phyloP scores from a whole-genome alignment of 192 early-diverging fungal genomes.

The Rhizophlyctis rosea region DNA sequence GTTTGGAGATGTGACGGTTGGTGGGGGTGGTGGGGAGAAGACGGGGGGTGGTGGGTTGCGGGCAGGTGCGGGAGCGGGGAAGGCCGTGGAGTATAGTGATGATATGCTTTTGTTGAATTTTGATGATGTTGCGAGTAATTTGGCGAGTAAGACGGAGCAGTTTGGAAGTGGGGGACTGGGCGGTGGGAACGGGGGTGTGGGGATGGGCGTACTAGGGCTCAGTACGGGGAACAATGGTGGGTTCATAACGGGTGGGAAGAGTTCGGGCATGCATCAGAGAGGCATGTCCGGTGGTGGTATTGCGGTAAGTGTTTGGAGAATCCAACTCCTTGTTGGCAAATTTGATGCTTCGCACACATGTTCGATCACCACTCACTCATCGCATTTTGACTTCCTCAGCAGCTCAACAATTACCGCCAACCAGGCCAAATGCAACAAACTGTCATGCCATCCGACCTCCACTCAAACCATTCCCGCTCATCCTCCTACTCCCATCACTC shows the following conservation, averaged over 20 bases:
- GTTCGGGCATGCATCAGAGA: too few relatives aligned
- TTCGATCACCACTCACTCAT: background rate
- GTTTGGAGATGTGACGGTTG: slow-evolving; percentile 9
- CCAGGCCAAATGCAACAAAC: background rate
- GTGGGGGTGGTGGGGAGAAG: background rate
- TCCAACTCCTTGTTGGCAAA: too few relatives aligned
- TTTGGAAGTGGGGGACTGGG: background rate
- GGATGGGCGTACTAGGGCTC: background rate
- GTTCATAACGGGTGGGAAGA: too few relatives aligned
- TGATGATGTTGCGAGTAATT: slow-evolving; percentile 16
- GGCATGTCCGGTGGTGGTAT: too few relatives aligned
- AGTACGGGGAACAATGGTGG: too few relatives aligned
- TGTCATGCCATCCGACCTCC: background rate
- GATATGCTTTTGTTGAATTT: slow-evolving; percentile 45
- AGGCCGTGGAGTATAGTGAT: slow-evolving; percentile 25
- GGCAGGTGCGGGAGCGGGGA: background rate
- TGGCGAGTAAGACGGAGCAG: slow-evolving; percentile 14
- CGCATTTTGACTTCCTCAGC: background rate
- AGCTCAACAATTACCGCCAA: background rate
- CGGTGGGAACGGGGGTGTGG: background rate
- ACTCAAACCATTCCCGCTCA: background rate
- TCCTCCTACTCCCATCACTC: too few relatives aligned
- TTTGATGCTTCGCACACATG: too few relatives aligned
- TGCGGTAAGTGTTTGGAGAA: too few relatives aligned
- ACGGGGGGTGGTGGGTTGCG: background rate